Conservation (phyloP, 1,284 basidiomycete species). For the Ceratobasidium sp. region DNA sequence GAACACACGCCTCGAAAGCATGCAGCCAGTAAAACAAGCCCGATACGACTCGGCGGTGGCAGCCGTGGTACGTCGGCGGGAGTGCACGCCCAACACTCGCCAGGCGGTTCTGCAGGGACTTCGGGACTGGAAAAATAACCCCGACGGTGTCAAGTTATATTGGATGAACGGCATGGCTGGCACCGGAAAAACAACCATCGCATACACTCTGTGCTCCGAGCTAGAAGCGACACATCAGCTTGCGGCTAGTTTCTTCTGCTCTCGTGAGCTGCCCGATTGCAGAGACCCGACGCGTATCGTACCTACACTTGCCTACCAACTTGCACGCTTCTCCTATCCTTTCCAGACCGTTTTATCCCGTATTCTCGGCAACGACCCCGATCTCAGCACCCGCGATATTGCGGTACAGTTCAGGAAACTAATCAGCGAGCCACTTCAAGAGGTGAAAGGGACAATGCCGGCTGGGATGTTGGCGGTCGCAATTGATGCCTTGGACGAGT, state of each 20-base stretch:
- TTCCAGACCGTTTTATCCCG: background rate
- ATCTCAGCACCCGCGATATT: background rate
- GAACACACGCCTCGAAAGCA: background rate
- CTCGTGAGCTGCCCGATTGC: background rate
- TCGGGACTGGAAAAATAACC: conserved; percentile 43
- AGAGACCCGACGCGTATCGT: background rate
- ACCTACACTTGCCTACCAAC: conserved; percentile 17
- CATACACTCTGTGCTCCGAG: conserved; percentile 50
- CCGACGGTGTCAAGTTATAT: conserved; percentile 45
- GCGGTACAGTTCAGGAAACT: conserved; percentile 6
- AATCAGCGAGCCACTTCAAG: background rate
- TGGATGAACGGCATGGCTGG: conserved; percentile 53
- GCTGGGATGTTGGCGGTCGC: background rate
- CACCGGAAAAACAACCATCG: conserved; percentile 52
- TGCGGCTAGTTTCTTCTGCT: conserved; percentile 22
- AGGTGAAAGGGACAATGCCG: background rate
- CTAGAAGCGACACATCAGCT: conserved; percentile 9
- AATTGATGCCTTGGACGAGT: conserved; percentile 30
- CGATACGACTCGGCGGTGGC: background rate
- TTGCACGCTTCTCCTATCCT: background rate
- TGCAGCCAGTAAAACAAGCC: background rate
- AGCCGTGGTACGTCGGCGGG: background rate
- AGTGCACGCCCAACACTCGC: conserved; percentile 48
- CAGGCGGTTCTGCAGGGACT: conserved; percentile 47
- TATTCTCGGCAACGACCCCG: background rate